phyloP scores from a whole-genome alignment of 2,329 filamentous ascomycete genomes.

The Phoma sp. region DNA sequence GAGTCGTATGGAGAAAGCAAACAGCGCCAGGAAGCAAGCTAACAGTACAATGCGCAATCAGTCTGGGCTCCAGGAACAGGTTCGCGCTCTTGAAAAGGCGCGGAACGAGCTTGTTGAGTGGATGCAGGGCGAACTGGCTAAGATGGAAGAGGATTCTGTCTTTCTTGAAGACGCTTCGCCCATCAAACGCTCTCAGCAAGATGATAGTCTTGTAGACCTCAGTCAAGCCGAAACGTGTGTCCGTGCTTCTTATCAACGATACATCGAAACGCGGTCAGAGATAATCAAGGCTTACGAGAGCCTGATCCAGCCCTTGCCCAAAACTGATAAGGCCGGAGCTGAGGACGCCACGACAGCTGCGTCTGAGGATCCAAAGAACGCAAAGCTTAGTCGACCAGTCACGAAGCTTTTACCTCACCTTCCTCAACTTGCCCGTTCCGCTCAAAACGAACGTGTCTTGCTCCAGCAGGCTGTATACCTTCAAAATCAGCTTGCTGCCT shows the following conservation, averaged over 20 bases:
- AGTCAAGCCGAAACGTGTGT: constrained; percentile 34
- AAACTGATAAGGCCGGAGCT: not conserved
- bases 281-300: constrained; percentile 30
- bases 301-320: constrained; percentile 21
- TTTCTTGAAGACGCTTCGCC: constrained; percentile 44
- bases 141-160: constrained; percentile 46
- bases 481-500: constrained; percentile 37
- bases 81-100: constrained; percentile 51
- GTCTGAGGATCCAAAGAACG: not conserved
- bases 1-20: constrained; percentile 40
- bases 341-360: not conserved
- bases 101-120: constrained; percentile 58
- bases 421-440: constrained; percentile 30
- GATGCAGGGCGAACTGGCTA: constrained; percentile 57
- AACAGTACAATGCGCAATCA: constrained; percentile 3
- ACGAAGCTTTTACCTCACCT: constrained; percentile 40
- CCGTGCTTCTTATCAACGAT: constrained; percentile 38
- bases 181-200: constrained; percentile 29
- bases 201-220: constrained; percentile 17
- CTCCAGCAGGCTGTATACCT: constrained; percentile 45
- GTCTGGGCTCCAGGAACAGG: constrained; percentile 35
- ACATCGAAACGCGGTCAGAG: constrained; percentile 31
- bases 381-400: constrained; percentile 18
- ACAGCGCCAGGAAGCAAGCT: constrained; percentile 26
- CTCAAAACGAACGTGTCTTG: constrained; percentile 38